These are phyloP conservation scores for Yamadazyma scolyti DNA, from an alignment of 805 yeast genomes.

Conservation along the genomic window DNA sequence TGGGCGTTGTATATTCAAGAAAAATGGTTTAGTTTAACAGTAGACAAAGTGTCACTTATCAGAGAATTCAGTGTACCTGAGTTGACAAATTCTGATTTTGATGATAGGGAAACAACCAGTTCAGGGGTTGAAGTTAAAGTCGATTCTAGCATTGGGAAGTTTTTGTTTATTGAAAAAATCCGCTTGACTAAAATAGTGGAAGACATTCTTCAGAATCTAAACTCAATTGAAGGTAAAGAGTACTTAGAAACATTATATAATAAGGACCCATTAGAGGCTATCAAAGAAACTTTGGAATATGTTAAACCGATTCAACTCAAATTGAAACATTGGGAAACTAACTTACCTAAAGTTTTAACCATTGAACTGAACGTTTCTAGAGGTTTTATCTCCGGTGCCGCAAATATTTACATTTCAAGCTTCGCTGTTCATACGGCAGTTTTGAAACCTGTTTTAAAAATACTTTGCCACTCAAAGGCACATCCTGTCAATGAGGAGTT, in stretches of 20 bases:
- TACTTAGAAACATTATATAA: constrained; percentile 16
- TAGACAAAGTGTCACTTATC: constrained; percentile 81
- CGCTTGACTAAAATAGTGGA: constrained; percentile 66
- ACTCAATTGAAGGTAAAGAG: constrained; percentile 61
- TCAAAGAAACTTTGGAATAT: constrained; percentile 62
- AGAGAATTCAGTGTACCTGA: constrained; percentile 76
- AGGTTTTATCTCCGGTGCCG: constrained; percentile 64
- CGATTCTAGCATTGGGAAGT: constrained; percentile 66
- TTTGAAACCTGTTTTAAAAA: constrained; percentile 29
- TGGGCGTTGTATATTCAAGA: constrained; percentile 95
- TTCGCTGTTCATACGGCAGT: constrained; percentile 82
- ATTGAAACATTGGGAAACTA: constrained; percentile 72
- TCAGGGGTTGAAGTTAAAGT: constrained; percentile 48
- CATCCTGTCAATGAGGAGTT: constrained; percentile 63
- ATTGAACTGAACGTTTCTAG: constrained; percentile 56
- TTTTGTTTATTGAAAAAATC: constrained; percentile 63
- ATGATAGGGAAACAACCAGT: too few relatives aligned
- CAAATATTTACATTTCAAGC: constrained; percentile 70
- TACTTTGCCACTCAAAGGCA: constrained; percentile 24
- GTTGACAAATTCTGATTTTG: constrained; percentile 44
- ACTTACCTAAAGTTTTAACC: constrained; percentile 58
- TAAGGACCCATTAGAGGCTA: constrained; percentile 25
- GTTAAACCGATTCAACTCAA: constrained; percentile 80
- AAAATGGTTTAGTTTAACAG: constrained; percentile 81
- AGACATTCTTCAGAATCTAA: constrained; percentile 67